Base-by-base conservation (phyloP, 495 filamentous ascomycete genomes). In the Xylaria sp. region DNA sequence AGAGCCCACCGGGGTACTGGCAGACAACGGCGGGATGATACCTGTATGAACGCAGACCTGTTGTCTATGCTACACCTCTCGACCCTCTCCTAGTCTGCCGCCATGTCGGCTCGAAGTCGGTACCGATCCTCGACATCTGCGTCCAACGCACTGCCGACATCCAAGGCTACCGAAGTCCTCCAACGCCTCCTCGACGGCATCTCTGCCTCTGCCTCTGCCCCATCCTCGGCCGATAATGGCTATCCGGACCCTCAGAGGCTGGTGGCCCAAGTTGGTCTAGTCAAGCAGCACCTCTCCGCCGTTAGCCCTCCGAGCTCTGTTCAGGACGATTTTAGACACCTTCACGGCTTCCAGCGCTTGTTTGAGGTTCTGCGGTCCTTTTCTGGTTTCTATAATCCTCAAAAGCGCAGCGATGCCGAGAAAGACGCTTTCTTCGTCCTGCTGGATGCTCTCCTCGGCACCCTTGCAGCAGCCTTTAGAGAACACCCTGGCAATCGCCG, bases 401-500 rank as follows among this genome's bases (percentile, higher is more conserved):
- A 80, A n/a, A 86, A 85, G 35, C 81, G 88, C 43, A 87, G 84
- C n/a, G 78, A 85, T 40, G 81, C 88, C 26, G 89, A 93, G 71
- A 88, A 88, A 64, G 84, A 84, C 55, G 83, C 83, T 55, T 84
- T 93, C 62, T 87, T 96, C 76, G 86, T 90, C 33, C 82, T 97
- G 31, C 81, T 93, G 50, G 91, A 93, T 79, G 88, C 87, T 64
- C 81, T 89, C 14, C 85, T 98, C 50, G 86, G 87, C 66, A 88
- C 93, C 17, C 77, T 98, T 50, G 90, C 92, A 1, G 91, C 93
- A 62, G 89, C 90, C 33, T 87, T 98, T 75, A 88, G 89, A 58
- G 89, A 90, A 21, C 94, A 98, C 80, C 86, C 90, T 69, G 95
- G 94, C 15, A 99, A 98, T 81, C 86, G 90, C 71, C 89, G 91